phyloP scores from a whole-genome alignment of 768 basidiomycete genomes.

The Gymnopilus junonius region DNA sequence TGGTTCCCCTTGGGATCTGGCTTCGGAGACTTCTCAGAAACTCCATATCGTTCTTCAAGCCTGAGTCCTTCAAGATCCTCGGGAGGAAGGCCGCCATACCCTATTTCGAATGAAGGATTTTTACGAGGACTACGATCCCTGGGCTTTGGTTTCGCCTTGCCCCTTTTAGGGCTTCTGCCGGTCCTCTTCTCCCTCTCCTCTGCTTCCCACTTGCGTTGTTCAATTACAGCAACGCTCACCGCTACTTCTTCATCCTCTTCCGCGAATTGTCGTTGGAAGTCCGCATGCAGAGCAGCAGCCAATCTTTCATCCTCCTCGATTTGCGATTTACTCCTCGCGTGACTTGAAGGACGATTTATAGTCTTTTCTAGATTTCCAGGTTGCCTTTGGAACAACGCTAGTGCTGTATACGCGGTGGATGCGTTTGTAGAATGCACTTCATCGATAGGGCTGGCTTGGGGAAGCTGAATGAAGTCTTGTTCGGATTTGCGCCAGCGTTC shows the following conservation, averaged over 20 bases:
- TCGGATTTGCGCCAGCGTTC: conserved; percentile 19
- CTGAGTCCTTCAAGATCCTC: background rate
- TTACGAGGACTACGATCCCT: background rate
- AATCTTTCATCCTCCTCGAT: conserved; percentile 4
- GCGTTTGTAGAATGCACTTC: background rate
- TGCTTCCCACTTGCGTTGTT: conserved; percentile 2
- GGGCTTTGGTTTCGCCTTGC: background rate
- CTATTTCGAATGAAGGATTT: background rate
- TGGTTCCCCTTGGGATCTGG: background rate
- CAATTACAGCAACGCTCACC: background rate
- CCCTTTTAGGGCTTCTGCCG: background rate
- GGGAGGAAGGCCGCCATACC: background rate
- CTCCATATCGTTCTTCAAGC: background rate
- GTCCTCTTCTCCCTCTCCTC: background rate
- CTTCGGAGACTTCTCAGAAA: background rate
- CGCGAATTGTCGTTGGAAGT: conserved; percentile 1
- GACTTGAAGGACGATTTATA: background rate
- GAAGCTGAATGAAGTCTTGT: conserved; percentile 16
- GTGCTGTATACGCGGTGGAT: background rate
- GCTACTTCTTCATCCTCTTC: conserved; percentile 1
- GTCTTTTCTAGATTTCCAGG: background rate
- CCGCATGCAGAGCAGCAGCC: conserved; percentile 4
- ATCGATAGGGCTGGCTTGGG: background rate
- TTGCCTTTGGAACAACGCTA: background rate
- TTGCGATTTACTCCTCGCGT: background rate